phyloP scores from a whole-genome alignment of 208 protist genomes.

The Trypanosoma cruzi region DNA sequence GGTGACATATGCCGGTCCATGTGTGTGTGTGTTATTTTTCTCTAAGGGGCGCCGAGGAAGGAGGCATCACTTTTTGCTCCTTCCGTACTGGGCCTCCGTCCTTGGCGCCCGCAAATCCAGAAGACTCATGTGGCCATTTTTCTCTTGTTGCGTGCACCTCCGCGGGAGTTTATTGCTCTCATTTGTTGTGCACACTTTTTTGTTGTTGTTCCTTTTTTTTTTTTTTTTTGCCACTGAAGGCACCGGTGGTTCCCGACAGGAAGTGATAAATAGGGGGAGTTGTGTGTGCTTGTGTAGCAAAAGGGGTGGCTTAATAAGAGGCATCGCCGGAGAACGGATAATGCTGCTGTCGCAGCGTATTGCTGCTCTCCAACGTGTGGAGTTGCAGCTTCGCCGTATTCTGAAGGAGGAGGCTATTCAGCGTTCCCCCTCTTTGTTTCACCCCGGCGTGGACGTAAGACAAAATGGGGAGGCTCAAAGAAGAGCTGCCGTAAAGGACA shows the following conservation, averaged over 20 bases:
- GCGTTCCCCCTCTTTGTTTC: not conserved
- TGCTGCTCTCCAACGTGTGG: conserved; percentile 30
- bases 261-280: conserved; percentile 1
- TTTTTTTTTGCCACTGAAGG: conserved; percentile 3
- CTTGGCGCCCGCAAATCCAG: not conserved
- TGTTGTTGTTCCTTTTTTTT: conserved; percentile 9
- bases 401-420: conserved; percentile 18
- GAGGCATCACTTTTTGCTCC: too few species aligned
- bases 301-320: not conserved
- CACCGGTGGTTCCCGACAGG: not conserved
- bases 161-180: not conserved
- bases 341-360: conserved; percentile 43
- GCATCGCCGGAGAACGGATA: not conserved
- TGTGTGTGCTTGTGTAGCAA: not conserved
- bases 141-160: not conserved
- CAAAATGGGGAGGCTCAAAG: not conserved
- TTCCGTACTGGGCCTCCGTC: not conserved
- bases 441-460: not conserved
- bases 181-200: not conserved
- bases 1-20: too few species aligned
- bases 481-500: conserved; percentile 35
- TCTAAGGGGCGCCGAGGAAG: too few species aligned
- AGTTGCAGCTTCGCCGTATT: conserved; percentile 26
- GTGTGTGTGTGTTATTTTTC: too few species aligned
- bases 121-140: too few species aligned